These are phyloP conservation scores for Tuber brumale DNA, from an alignment of 495 filamentous ascomycete genomes.

Conservation along the genomic window DNA sequence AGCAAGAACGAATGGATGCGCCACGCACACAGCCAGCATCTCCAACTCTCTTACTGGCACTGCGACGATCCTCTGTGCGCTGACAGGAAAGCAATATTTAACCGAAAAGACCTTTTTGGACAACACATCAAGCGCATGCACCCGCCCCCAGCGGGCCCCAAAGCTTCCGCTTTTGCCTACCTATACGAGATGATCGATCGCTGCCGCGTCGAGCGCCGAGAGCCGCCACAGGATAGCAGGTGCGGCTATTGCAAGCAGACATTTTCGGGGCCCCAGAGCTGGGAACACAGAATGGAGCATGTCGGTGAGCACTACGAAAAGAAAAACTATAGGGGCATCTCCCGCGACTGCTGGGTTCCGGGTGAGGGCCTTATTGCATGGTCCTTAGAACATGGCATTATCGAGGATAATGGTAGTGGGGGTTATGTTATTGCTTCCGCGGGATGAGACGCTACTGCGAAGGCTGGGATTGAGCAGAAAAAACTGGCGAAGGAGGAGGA, in stretches of 20 bases:
- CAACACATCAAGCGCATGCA: slow-evolving; percentile 96
- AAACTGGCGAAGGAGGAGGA: neutral
- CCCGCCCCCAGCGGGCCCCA: slow-evolving; percentile 48
- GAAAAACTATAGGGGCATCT: slow-evolving; percentile 43
- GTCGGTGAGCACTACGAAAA: slow-evolving; percentile 74
- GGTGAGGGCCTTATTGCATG: slow-evolving; percentile 52
- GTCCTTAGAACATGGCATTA: slow-evolving; percentile 54
- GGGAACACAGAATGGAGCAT: slow-evolving; percentile 88
- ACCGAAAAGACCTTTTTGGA: slow-evolving; percentile 87
- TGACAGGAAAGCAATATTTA: slow-evolving; percentile 61
- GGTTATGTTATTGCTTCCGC: slow-evolving; percentile 48
- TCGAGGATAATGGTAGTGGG: slow-evolving; percentile 50
- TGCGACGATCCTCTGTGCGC: slow-evolving; percentile 65
- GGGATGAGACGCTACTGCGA: slow-evolving; percentile 39
- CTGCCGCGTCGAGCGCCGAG: slow-evolving; percentile 56
- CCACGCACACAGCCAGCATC: slow-evolving; percentile 74
- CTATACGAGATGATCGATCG: slow-evolving; percentile 42
- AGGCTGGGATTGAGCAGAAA: slow-evolving; percentile 10
- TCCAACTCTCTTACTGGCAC: slow-evolving; percentile 70
- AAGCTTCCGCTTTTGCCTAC: slow-evolving; percentile 48
- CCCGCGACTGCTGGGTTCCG: slow-evolving; percentile 50
- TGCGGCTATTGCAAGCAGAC: slow-evolving; percentile 61
- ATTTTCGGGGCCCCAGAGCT: slow-evolving; percentile 60
- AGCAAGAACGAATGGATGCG: slow-evolving; percentile 98
- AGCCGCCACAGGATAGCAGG: slow-evolving; percentile 54